Evolutionary conservation across 2,329 filamentous ascomycete species (phyloP).

Genomic region (Nakataea oryzae): DNA sequence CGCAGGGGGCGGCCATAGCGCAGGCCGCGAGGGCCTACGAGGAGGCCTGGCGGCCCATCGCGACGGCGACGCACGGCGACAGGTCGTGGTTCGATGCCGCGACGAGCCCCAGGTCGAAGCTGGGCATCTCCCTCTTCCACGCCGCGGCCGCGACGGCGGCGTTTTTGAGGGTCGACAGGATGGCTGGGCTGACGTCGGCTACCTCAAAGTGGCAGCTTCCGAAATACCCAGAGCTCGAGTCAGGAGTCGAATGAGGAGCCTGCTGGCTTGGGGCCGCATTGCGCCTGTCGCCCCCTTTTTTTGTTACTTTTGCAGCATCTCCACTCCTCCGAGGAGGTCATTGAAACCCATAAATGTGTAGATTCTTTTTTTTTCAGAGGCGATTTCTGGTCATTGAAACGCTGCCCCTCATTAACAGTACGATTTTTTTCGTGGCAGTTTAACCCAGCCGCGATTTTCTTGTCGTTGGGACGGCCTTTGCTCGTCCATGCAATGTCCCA

Average conservation of each 20-base stretch:
- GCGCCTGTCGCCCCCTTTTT: not conserved
- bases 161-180: not conserved
- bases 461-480: too few relatives aligned
- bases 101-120: not conserved
- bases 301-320: too few relatives aligned
- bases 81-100: constrained; percentile 2
- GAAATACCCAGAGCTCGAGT: not conserved
- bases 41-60: constrained; percentile 27
- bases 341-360: too few relatives aligned
- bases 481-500: too few relatives aligned
- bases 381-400: too few relatives aligned
- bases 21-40: constrained; percentile 32
- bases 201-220: not conserved
- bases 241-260: not conserved
- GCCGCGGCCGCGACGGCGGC: not conserved
- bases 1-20: constrained; percentile 11
- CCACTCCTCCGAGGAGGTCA: too few relatives aligned
- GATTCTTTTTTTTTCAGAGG: too few relatives aligned
- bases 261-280: not conserved
- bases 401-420: too few relatives aligned
- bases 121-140: constrained; percentile 2
- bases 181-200: not conserved
- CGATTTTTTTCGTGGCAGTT: too few relatives aligned
- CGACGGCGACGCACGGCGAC: constrained; percentile 27
- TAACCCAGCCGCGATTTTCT: too few relatives aligned